Evolutionary conservation across 2,329 filamentous ascomycete species (phyloP).

Genomic region (Botryotinia calthae): DNA sequence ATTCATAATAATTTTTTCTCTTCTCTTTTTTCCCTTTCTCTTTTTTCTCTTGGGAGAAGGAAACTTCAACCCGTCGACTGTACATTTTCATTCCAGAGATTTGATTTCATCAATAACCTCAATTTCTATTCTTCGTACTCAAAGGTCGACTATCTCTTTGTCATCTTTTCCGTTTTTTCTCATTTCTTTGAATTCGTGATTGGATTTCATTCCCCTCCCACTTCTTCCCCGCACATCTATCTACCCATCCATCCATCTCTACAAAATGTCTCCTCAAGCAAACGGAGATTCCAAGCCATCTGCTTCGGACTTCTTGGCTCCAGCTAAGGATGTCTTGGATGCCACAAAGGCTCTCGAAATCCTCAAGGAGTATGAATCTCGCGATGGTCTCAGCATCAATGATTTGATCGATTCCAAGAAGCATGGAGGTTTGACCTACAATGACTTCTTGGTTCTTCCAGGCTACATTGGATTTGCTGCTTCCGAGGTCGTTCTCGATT

Average conservation of each 20-base stretch:
- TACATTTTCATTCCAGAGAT: constrained; percentile 42
- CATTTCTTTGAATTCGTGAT: constrained; percentile 38
- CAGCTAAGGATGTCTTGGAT: constrained; percentile 55
- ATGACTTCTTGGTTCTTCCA: constrained; percentile 94
- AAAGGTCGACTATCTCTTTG: constrained; percentile 41
- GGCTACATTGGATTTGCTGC: constrained; percentile 98
- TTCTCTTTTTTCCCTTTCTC: constrained; percentile 33
- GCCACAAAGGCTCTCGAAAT: constrained; percentile 73
- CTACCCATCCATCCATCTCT: background rate
- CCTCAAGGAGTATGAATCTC: constrained; percentile 74
- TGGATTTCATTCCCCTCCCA: constrained; percentile 35
- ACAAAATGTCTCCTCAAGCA: constrained; percentile 65
- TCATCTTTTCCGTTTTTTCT: constrained; percentile 26
- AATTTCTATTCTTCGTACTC: constrained; percentile 6
- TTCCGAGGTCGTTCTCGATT: constrained; percentile 82
- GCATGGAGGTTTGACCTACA: constrained; percentile 94
- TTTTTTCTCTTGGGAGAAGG: constrained; percentile 55
- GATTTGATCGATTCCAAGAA: constrained; percentile 87
- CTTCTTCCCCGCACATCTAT: background rate
- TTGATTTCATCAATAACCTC: constrained; percentile 37
- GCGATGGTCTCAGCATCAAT: constrained; percentile 83
- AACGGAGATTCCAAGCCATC: constrained; percentile 56
- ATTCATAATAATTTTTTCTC: constrained; percentile 13
- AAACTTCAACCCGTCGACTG: constrained; percentile 59
- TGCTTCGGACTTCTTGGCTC: constrained; percentile 45